Conservation (phyloP, 495 filamentous ascomycete genomes). For the Hyaloscypha bicolor region DNA sequence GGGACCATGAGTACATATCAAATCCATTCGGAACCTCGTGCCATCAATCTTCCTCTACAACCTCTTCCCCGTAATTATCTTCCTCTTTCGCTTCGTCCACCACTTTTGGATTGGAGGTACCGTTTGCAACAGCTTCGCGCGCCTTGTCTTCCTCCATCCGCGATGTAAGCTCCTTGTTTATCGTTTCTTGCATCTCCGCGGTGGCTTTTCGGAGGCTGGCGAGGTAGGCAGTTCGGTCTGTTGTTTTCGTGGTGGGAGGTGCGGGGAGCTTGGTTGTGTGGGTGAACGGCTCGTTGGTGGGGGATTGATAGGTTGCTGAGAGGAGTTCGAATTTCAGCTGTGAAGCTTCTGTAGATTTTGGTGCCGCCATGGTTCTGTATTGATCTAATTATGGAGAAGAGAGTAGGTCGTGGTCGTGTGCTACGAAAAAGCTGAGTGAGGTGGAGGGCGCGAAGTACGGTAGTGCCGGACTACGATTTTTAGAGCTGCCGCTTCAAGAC, state of each 20-base stretch:
- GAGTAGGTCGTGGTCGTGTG: background rate
- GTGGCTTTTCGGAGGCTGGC: slow-evolving; percentile 62
- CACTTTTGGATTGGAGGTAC: slow-evolving; percentile 33
- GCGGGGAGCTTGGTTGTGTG: slow-evolving; percentile 47
- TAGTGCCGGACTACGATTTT: background rate
- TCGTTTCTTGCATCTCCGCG: slow-evolving; percentile 62
- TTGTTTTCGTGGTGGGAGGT: slow-evolving; percentile 39
- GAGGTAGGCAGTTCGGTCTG: slow-evolving; percentile 68
- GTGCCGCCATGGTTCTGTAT: slow-evolving; percentile 1
- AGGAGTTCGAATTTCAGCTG: slow-evolving; percentile 4
- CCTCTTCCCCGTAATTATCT: slow-evolving; percentile 85
- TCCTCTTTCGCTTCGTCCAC: slow-evolving; percentile 70
- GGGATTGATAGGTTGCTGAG: slow-evolving; percentile 60
- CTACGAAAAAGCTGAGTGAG: background rate
- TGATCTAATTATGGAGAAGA: background rate
- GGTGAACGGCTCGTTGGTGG: slow-evolving; percentile 47
- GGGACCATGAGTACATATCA: background rate
- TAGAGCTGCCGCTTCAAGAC: background rate
- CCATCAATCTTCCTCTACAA: slow-evolving; percentile 49
- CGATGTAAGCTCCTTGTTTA: slow-evolving; percentile 82
- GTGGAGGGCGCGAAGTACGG: background rate
- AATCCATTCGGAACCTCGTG: slow-evolving; percentile 28
- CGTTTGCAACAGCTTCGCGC: slow-evolving; percentile 32
- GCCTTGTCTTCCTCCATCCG: slow-evolving; percentile 83
- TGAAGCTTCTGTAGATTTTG: background rate